Evolutionary conservation across 345 rosid species (phyloP), one percentile per base, ranked within the genome.

Genomic region (Brassica juncea): DNA sequence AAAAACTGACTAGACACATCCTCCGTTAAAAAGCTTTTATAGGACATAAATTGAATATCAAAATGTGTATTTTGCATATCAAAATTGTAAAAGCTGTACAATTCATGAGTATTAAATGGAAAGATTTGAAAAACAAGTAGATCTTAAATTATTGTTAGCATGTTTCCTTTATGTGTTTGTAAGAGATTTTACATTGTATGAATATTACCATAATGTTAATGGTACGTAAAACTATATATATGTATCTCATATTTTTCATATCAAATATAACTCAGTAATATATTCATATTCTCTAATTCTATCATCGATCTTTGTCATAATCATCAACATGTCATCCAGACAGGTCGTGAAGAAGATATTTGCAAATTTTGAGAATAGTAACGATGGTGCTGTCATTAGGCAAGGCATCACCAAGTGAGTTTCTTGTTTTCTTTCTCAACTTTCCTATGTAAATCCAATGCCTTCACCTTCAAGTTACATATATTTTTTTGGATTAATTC

Each of bases 381-480:
- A 89, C 35, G 89, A 88, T 55, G 97, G 94, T 72, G 97, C 92
- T 77, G 74, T 85, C 37, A 91, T 94, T 68, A 82, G 97, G 47
- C 86, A 91, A 86, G 86, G 89, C 87, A 89, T 94, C 81, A 97
- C 89, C 70, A 83, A 90, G 99, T 92, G 72, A 19, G 60, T 47
- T 64, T 21, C 4, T 39, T 44, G 4, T n/a, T 47, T 3, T 49
- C 57, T 49, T 49, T 64, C 19, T 25, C 58, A 58, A 10, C n/a
- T 44, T 58, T 31, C 8, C 30, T 6, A 54, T 4, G 4, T 23
- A 62, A 35, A 78, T n/a, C 42, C 6, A 35, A 35, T 16, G 27
- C 7, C 69, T 60, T 69, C 15, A 70, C 55, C 31, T 34, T 52
- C 80, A 77, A 52, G 32, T 71, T 71, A 52, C 66, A 32, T 54